Percentiles rank a stretch among this genome's conserved stretches.
phyloP scores from a whole-genome alignment of 1,284 basidiomycete species.

The Pseudomicrostroma phylloplanum region DNA sequence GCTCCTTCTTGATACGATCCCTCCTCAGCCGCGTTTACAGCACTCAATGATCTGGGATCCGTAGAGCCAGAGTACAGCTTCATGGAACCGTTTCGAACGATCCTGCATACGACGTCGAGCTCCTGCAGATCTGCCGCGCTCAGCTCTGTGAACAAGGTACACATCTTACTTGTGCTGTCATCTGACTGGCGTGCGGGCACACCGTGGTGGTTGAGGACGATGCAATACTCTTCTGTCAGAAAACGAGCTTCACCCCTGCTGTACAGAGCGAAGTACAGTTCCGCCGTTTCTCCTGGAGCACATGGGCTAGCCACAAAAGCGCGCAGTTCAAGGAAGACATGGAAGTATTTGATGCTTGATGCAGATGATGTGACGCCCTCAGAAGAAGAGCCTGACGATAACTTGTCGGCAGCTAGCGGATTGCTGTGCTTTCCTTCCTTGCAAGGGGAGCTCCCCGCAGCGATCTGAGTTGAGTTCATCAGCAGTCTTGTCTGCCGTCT shows the following conservation, averaged over 20 bases:
- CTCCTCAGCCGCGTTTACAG: slow-evolving; percentile 54
- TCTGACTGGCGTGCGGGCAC: slow-evolving; percentile 64
- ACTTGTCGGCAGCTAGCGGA: too few species aligned
- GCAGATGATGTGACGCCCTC: not conserved
- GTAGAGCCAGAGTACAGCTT: slow-evolving; percentile 63
- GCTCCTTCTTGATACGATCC: not conserved
- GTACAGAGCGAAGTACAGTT: slow-evolving; percentile 90
- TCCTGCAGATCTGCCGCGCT: slow-evolving; percentile 71
- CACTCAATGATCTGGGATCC: slow-evolving; percentile 37
- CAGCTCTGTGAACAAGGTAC: slow-evolving; percentile 73
- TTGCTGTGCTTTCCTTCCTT: too few species aligned
- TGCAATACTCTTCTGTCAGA: slow-evolving; percentile 88
- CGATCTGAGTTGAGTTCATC: slow-evolving; percentile 13
- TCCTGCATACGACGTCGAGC: slow-evolving; percentile 60
- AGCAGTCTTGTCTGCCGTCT: not conserved
- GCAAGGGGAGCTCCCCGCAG: too few species aligned
- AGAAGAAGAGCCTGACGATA: not conserved
- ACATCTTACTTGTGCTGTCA: slow-evolving; percentile 30
- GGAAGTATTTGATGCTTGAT: slow-evolving; percentile 51
- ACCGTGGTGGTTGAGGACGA: slow-evolving; percentile 83
- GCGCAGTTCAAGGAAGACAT: slow-evolving; percentile 79
- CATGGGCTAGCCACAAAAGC: slow-evolving; percentile 87
- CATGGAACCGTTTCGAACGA: slow-evolving; percentile 79
- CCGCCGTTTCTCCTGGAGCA: slow-evolving; percentile 78
- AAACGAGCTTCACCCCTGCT: slow-evolving; percentile 73